Base-by-base conservation (phyloP, 331 rosid species). In the Erythrophleum ivorense region DNA sequence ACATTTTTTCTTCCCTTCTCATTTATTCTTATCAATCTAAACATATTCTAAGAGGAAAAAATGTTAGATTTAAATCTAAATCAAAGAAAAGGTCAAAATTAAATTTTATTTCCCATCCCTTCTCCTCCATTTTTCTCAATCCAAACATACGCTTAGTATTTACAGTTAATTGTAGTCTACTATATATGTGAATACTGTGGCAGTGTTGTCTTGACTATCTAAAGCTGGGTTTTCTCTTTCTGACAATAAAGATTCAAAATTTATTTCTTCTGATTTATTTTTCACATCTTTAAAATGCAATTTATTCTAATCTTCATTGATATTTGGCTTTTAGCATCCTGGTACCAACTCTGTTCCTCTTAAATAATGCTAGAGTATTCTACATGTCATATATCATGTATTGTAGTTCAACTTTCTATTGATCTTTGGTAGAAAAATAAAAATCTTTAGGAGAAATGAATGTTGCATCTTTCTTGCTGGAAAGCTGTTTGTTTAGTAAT, bases 271-370 rank as follows among this genome's bases (percentile, higher is more conserved):
- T 38, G 10, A 18, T 55, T 53, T 29, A 33, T 16, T 54, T 46
- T 29, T 6, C 57, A 46, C 53, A 62, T 62, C 50, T 63, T 79
- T 76, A 69, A 68, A 50, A 55, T 64, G 73, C 33, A 33, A 24
- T 75, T 82, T 40, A 49, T 70, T 80, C 64, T 15, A n/a, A 33
- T 69, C 63, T 55, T 60, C 19, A 7, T 43, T 76, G 57, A 78
- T 63, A 19, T 63, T 82, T 63, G 15, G 52, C 65, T 68, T 31
- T 18, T 62, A 71, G 70, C 69, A 62, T 71, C 19, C 58, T 45
- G 34, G 66, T 50, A 75, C 63, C 15, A 62, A 63, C 45, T 53
- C 54, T 66, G 12, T 79, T 38, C 14, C 21, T 11, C 3, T 29
- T 21, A 5, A 18, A 59, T 15, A 24, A 63, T 49, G n/a, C 33